Evolutionary conservation across 192 early-diverging fungal genomes (phyloP), one percentile per base, ranked within the genome.

Genomic region (Coemansia sp.): DNA sequence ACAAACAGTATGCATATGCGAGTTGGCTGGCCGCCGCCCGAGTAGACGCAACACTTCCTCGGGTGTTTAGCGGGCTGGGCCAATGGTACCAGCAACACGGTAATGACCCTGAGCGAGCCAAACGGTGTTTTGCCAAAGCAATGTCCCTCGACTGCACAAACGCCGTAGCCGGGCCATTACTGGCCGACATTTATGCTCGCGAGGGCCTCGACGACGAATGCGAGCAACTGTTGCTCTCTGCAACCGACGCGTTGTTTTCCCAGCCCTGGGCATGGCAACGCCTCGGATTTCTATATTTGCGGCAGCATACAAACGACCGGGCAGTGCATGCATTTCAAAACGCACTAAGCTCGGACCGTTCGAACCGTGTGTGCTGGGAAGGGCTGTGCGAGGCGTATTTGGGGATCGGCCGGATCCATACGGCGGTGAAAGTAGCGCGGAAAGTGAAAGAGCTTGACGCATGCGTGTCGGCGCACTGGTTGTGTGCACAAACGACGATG

Each of bases 61-160:
- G 73, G 6, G 86, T 89, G 0, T 98, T 96, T 65, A 85, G 89
- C 0, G 86, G 83, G 23, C 82, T 98, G 11, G 96, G 95, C 11
- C 79, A 90, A 43, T 94, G 91, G 67, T 97, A 94, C 71, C 78
- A 74, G 12, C 57, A 83, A 18, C 75, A 90, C 47, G 88, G 85
- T n/a, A 61, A 81, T 35, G 91, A 95, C 58, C 41, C 66, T 2
- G 69, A 26, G 0, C 88, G 94, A 7, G 93, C 95, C 7, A 75
- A 81, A 38, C 90, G 89, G 61, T 98, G 94, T 70, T 93, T 90
- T 69, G 74, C 84, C 56, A 90, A 92, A 64, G 92, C 93, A 2
- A 81, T 92, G n/a, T 66, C 83, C 0, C 70, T 93, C 52, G 88
- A 94, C 63, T 72, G 82, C 3, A 63, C 72, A 27, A 87, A 94